Base-by-base conservation (phyloP, 108 stramenopile genomes). In the Nitzschia sp. region DNA sequence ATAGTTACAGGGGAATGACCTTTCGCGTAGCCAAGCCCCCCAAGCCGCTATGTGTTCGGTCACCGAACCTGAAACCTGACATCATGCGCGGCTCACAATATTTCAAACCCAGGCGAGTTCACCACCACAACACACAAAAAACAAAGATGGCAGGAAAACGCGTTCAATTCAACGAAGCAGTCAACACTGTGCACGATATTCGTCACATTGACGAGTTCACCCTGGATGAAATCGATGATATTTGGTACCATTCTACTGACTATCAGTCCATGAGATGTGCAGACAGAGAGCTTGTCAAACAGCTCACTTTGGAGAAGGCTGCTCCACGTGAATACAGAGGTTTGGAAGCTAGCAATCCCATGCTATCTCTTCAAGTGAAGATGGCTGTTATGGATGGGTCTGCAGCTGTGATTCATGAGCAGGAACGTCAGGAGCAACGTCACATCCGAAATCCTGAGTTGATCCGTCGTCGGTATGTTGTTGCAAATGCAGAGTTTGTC, bases 121-220 rank as follows among this genome's bases (percentile, higher is more conserved):
- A 34, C 1, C 29, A 34, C 5, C 29, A 34, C 29, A 34, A 34
- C 29, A 34, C 29, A 34, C 29, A 34, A 34, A 34, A 34, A 3
- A 34, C 29, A 34, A 34, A 34, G 3, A 34, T 34, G 29, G 5
- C 29, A 34, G 29, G 29, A 48, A 15, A 17, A 48, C 14, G 46
- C 46, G 6, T 48, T 48, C 46, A 17, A 17, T 48, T 48, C 17
- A 17, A 17, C n/a, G 46, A 48, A 48, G 46, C 46, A 17, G 46
- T 6, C 14, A 48, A 15, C 17, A 17, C 46, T 17, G 46, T 67
- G 29, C 34, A 55, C 9, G 66, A 67, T 14, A 67, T 67, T 17
- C 66, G 53, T 20, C 66, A 67, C 51, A 67, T 67, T 24, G 51
- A 67, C 41, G 66, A 67, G 40, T 41, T 67, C 19, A 41, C 53